phyloP scores from a whole-genome alignment of 306 rosid genomes.

The Trifolium pratense region DNA sequence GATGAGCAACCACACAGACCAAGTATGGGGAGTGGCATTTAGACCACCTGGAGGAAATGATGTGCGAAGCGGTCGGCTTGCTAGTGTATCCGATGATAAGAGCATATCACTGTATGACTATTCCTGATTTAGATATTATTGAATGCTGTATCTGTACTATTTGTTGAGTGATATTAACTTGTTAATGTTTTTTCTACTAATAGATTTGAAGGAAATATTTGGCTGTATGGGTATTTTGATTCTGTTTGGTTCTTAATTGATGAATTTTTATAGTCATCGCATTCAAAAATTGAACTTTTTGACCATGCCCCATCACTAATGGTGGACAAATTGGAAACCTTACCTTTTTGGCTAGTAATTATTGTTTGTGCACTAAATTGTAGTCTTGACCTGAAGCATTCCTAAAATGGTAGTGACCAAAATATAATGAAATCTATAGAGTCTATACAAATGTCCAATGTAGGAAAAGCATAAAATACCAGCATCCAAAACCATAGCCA shows the following conservation, averaged over 20 bases:
- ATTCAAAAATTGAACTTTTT: constrained; percentile 6
- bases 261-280: constrained; percentile 24
- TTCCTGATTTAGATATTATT: constrained; percentile 52
- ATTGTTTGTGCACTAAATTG: not conserved
- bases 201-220: constrained; percentile 41
- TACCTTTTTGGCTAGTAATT: not conserved
- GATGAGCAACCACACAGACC: constrained; percentile 92
- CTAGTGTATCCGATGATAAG: constrained; percentile 97
- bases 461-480: too few species aligned
- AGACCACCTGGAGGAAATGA: constrained; percentile 79
- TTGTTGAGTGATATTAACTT: constrained; percentile 24
- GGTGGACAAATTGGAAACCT: constrained; percentile 8
- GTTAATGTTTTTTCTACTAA: constrained; percentile 30
- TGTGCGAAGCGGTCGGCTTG: constrained; percentile 73
- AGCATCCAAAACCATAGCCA: too few species aligned
- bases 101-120: constrained; percentile 86
- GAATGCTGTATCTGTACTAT: constrained; percentile 33
- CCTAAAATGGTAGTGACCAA: too few species aligned
- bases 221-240: constrained; percentile 39
- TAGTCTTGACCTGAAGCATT: too few species aligned
- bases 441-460: too few species aligned
- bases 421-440: too few species aligned
- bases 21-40: constrained; percentile 97
- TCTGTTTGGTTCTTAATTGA: constrained; percentile 9
- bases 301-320: not conserved